These are phyloP conservation scores for Tetracentron sinense DNA, from an alignment of 164 flowering plant species.

Conservation along the genomic window DNA sequence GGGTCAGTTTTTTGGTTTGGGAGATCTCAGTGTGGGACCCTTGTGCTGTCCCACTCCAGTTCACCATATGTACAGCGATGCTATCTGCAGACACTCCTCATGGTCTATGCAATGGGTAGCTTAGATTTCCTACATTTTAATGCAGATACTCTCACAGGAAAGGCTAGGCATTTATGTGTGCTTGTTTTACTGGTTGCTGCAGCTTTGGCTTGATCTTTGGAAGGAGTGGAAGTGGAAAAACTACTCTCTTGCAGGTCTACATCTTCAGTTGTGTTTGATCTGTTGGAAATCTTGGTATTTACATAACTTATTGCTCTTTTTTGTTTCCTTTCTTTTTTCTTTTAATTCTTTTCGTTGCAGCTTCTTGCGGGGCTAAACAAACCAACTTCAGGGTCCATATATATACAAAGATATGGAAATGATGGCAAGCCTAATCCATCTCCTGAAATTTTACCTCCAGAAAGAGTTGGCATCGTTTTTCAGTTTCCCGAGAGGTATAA, in stretches of 20 bases:
- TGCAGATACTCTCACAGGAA: background rate
- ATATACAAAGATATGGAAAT: slow-evolving; percentile 51
- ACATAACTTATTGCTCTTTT: background rate
- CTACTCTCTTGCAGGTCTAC: slow-evolving; percentile 89
- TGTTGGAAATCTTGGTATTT: background rate
- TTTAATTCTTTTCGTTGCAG: slow-evolving; percentile 28
- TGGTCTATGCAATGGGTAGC: background rate
- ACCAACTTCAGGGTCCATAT: slow-evolving; percentile 89
- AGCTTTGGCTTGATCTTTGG: slow-evolving; percentile 97
- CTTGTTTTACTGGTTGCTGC: slow-evolving; percentile 22
- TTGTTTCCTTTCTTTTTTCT: slow-evolving; percentile 5
- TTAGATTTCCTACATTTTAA: background rate
- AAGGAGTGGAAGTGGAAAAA: slow-evolving; percentile 97
- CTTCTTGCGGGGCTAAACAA: slow-evolving; percentile 86
- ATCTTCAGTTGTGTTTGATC: slow-evolving; percentile 6
- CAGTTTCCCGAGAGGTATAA: slow-evolving; percentile 98
- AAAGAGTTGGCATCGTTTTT: slow-evolving; percentile 90
- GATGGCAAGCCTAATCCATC: slow-evolving; percentile 54
- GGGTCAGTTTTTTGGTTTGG: background rate
- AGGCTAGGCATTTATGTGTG: slow-evolving; percentile 1
- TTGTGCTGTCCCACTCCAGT: background rate
- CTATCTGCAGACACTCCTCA: background rate
- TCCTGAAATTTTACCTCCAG: slow-evolving; percentile 55
- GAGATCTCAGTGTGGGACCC: background rate
- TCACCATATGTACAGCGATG: background rate